A percentile compares a stretch with the other conserved stretches of the same genome.
Evolutionary conservation across 768 basidiomycete species (phyloP).

Genomic region (Agaricus sinodeliciosus): DNA sequence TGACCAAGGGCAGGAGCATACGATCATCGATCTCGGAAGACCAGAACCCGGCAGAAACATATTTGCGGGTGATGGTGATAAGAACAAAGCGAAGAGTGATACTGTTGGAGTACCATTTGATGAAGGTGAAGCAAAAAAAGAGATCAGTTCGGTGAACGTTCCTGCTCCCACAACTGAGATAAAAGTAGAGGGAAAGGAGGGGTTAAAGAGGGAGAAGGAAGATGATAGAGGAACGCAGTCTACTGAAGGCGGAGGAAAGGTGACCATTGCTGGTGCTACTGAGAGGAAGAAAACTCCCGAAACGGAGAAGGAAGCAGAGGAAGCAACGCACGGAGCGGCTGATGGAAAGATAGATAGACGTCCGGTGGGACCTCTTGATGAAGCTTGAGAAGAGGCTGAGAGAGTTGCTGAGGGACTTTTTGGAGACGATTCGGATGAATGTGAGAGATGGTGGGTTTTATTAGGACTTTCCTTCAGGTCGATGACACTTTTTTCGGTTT

Average conservation of each 20-base stretch:
- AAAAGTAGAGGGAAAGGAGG: conserved; percentile 3
- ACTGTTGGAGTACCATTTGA: conserved; percentile 9
- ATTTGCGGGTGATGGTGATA: conserved; percentile 27
- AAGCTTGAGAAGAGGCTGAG: conserved; percentile 43
- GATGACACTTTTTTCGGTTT: too few species aligned
- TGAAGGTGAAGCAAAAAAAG: conserved; percentile 24
- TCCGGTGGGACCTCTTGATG: conserved; percentile 33
- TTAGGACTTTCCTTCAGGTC: too few species aligned
- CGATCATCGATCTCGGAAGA: conserved; percentile 35
- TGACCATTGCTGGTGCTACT: not conserved
- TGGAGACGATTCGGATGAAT: conserved; percentile 6
- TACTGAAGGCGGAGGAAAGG: not conserved
- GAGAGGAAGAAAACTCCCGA: not conserved
- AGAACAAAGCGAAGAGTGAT: conserved; percentile 36
- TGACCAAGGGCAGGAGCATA: conserved; percentile 7
- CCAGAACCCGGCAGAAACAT: conserved; percentile 73
- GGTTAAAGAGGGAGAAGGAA: conserved; percentile 10
- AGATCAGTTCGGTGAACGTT: conserved; percentile 27
- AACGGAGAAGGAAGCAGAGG: not conserved
- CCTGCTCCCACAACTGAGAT: conserved; percentile 8
- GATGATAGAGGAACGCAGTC: conserved; percentile 11
- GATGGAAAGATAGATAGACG: conserved; percentile 9
- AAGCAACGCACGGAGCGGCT: not conserved
- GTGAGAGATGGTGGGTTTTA: not conserved
- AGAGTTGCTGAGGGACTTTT: conserved; percentile 33